Conservation (phyloP, 148 eudicot species). For the Bassia scoparia region DNA sequence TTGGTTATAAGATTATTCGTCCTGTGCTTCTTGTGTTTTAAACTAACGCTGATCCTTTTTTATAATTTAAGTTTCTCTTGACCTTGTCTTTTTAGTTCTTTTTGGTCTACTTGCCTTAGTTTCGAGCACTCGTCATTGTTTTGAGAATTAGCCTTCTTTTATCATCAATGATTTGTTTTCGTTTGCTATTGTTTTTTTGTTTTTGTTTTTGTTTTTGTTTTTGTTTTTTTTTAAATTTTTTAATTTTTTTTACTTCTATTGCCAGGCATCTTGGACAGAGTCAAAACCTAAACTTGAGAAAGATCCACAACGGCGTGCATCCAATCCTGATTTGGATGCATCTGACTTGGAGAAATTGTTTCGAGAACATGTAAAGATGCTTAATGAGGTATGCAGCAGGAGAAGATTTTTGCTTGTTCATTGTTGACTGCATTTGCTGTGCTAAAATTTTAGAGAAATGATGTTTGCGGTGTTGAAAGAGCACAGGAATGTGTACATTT, state of each 20-base stretch:
- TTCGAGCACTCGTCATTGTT: too few relatives aligned
- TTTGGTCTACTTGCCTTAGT: background rate
- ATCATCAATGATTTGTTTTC: background rate
- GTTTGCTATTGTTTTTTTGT: too few relatives aligned
- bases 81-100: background rate
- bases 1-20: too few relatives aligned
- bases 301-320: conserved; percentile 95
- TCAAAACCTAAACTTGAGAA: conserved; percentile 81
- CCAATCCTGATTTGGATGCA: conserved; percentile 71
- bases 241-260: conserved; percentile 8
- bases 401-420: background rate
- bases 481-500: too few relatives aligned
- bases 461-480: too few relatives aligned
- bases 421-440: background rate
- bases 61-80: background rate
- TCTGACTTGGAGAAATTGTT: conserved; percentile 91
- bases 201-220: too few relatives aligned
- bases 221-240: too few relatives aligned
- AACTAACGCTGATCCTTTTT: background rate
- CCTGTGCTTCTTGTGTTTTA: background rate
- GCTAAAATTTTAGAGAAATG: too few relatives aligned
- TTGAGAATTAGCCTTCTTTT: too few relatives aligned
- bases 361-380: conserved; percentile 79
- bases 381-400: conserved; percentile 64
- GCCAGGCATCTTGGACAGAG: conserved; percentile 91